phyloP scores from a whole-genome alignment of 1,139 yeast genomes.

The Blastobotrys petasosporus region DNA sequence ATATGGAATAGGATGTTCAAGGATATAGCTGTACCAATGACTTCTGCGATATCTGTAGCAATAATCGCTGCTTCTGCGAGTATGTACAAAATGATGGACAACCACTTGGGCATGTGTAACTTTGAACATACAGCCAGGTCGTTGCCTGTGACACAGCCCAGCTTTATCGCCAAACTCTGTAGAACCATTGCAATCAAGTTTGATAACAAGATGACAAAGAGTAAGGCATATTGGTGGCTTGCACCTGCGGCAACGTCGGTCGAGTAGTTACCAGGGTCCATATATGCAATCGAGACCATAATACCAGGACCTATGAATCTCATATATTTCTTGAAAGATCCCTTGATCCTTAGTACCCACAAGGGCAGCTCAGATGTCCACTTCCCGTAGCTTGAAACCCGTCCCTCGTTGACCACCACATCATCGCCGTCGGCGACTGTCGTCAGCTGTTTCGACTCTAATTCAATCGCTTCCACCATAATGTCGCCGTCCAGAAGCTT shows the following conservation, averaged over 20 bases:
- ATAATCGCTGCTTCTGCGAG: conserved; percentile 76
- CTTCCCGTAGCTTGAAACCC: background rate
- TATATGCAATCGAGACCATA: conserved; percentile 70
- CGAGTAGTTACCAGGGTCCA: conserved; percentile 84
- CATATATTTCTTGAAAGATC: conserved; percentile 43
- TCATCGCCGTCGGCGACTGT: background rate
- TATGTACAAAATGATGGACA: conserved; percentile 52
- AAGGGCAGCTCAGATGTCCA: conserved; percentile 8
- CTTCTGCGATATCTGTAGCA: conserved; percentile 84
- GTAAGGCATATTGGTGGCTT: conserved; percentile 51
- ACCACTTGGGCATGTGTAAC: conserved; percentile 53
- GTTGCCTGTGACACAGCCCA: conserved; percentile 76
- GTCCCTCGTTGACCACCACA: no score
- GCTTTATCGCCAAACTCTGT: conserved; percentile 63
- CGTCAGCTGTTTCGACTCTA: background rate
- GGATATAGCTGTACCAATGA: conserved; percentile 83
- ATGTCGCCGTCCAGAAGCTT: background rate
- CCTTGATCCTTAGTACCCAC: conserved; percentile 7
- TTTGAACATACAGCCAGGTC: conserved; percentile 70
- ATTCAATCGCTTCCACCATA: no score
- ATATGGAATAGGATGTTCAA: conserved; percentile 60
- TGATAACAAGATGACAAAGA: conserved; percentile 61
- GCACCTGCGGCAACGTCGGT: conserved; percentile 80
- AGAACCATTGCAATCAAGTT: conserved; percentile 68
- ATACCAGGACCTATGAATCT: conserved; percentile 73